These are phyloP conservation scores for Russula vinacea DNA, from an alignment of 768 basidiomycete species.

Conservation along the genomic window DNA sequence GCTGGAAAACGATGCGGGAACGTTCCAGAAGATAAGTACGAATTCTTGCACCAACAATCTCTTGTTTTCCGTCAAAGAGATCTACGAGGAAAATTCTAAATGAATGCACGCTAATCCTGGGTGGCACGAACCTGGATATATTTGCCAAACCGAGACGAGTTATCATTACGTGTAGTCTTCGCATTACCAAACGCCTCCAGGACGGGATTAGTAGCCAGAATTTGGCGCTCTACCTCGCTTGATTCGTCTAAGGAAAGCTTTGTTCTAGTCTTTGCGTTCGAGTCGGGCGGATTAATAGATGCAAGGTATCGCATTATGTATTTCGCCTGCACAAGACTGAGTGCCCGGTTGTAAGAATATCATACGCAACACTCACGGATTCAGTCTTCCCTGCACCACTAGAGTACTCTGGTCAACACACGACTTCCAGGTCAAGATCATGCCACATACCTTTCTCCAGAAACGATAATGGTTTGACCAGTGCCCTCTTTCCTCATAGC, in stretches of 20 bases:
- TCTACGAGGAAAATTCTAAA: slow-evolving; percentile 48
- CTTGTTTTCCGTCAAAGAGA: slow-evolving; percentile 94
- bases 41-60: slow-evolving; percentile 98
- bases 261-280: slow-evolving; percentile 57
- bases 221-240: slow-evolving; percentile 95
- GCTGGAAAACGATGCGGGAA: slow-evolving; percentile 96
- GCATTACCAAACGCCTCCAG: slow-evolving; percentile 99
- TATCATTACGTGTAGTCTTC: slow-evolving; percentile 98
- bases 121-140: slow-evolving; percentile 86
- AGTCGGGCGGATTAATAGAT: slow-evolving; percentile 84
- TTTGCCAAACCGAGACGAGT: slow-evolving; percentile 98
- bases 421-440: slow-evolving; percentile 23
- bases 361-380: slow-evolving; percentile 55
- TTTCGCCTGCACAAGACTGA: slow-evolving; percentile 62
- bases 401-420: slow-evolving; percentile 13
- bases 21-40: slow-evolving; percentile 97
- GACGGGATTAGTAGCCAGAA: slow-evolving; percentile 98
- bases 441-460: slow-evolving; percentile 81
- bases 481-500: slow-evolving; percentile 91
- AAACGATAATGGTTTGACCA: slow-evolving; percentile 98
- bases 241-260: slow-evolving; percentile 79
- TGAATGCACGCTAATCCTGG: background rate
- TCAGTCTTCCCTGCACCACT: slow-evolving; percentile 99
- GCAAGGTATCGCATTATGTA: slow-evolving; percentile 99
- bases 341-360: slow-evolving; percentile 3